Conservation (phyloP, 1,284 basidiomycete species). For the Binderoboletus segoi region DNA sequence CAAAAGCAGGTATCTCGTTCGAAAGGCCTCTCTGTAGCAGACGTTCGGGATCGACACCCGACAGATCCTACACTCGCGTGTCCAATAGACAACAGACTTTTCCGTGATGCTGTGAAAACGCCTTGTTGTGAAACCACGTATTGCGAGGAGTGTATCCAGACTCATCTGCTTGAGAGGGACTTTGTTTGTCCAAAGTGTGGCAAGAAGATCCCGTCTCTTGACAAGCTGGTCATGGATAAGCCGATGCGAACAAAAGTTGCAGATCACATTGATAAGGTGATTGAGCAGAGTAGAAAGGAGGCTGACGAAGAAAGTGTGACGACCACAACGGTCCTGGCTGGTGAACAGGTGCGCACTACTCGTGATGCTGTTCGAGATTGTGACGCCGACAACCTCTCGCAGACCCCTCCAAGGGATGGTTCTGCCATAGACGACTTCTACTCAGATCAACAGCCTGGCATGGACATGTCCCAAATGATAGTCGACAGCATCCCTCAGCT, state of each 20-base stretch:
- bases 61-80: constrained; percentile 79
- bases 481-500: constrained; percentile 73
- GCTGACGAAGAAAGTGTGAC: constrained; percentile 48
- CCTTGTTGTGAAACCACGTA: constrained; percentile 90
- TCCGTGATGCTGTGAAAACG: constrained; percentile 87
- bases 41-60: constrained; percentile 84
- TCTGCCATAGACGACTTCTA: constrained; percentile 60
- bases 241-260: constrained; percentile 74
- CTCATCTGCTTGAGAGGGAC: constrained; percentile 87
- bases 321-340: not conserved
- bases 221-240: constrained; percentile 81
- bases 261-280: constrained; percentile 82
- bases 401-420: constrained; percentile 33
- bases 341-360: constrained; percentile 28
- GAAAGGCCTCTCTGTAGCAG: constrained; percentile 79
- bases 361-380: not conserved
- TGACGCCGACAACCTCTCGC: constrained; percentile 8
- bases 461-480: constrained; percentile 72
- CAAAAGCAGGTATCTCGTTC: constrained; percentile 84
- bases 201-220: constrained; percentile 82
- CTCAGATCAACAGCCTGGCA: constrained; percentile 61
- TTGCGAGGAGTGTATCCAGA: constrained; percentile 95
- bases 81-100: constrained; percentile 86
- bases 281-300: constrained; percentile 81
- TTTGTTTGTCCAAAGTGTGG: constrained; percentile 90